These are phyloP conservation scores for Mallotus japonicus DNA, from an alignment of 441 rosid genomes.

Conservation along the genomic window DNA sequence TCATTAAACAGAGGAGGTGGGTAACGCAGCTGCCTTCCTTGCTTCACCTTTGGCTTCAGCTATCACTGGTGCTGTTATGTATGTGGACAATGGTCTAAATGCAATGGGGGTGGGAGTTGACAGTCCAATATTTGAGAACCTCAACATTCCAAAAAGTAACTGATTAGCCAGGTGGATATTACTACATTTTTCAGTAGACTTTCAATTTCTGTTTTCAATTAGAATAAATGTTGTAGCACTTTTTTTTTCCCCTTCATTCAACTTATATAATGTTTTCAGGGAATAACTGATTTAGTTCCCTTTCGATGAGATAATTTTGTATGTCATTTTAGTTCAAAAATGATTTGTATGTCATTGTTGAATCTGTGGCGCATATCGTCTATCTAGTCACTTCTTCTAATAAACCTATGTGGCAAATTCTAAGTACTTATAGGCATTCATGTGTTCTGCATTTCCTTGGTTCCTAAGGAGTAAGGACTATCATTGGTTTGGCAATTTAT, in stretches of 20 bases:
- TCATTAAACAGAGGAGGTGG: slow-evolving; percentile 75
- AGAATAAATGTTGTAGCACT: slow-evolving; percentile 13
- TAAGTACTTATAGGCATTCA: too few relatives aligned
- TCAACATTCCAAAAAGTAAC: slow-evolving; percentile 48
- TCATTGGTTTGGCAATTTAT: not conserved
- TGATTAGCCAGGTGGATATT: not conserved
- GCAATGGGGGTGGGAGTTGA: slow-evolving; percentile 95
- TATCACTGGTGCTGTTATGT: slow-evolving; percentile 72
- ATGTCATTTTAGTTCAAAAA: not conserved
- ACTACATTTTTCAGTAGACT: not conserved
- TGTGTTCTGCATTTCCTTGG: not conserved
- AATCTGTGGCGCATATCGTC: not conserved
- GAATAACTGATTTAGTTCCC: not conserved
- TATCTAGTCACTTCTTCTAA: not conserved
- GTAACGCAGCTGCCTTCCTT: slow-evolving; percentile 82
- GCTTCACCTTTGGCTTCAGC: slow-evolving; percentile 84
- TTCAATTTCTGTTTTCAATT: not conserved
- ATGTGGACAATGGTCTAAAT: slow-evolving; percentile 88
- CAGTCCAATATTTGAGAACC: slow-evolving; percentile 73
- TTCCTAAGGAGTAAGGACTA: not conserved
- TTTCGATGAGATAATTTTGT: slow-evolving; percentile 3
- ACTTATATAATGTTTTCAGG: not conserved
- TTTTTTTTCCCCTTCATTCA: not conserved
- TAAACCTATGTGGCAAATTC: not conserved
- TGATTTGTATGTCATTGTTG: too few relatives aligned